phyloP scores from a whole-genome alignment of 805 yeast genomes.

The Starmerella lactis-condensi region DNA sequence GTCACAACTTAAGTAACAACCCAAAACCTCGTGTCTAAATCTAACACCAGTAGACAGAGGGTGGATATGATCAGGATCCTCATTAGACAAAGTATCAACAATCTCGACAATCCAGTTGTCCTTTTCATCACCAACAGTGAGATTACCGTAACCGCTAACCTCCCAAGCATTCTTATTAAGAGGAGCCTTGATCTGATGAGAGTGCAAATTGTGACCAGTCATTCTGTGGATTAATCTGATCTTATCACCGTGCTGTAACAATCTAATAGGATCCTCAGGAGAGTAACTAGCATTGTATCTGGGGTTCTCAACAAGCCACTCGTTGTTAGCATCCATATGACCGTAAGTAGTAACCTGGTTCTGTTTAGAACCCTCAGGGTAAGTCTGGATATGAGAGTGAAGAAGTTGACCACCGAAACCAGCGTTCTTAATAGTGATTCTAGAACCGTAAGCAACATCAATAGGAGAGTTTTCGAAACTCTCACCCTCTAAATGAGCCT shows the following conservation, averaged over 20 bases:
- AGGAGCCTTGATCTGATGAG: constrained; percentile 96
- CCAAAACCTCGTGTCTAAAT: constrained; percentile 64
- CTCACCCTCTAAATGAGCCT: constrained; percentile 76
- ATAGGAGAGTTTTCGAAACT: constrained; percentile 53
- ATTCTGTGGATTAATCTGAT: constrained; percentile 65
- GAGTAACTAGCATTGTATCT: constrained; percentile 22
- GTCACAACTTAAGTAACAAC: constrained; percentile 85
- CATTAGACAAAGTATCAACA: constrained; percentile 34
- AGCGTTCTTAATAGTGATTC: constrained; percentile 59
- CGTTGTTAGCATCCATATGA: constrained; percentile 39
- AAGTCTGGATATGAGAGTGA: constrained; percentile 60
- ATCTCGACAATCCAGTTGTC: constrained; percentile 90
- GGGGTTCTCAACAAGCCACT: constrained; percentile 57
- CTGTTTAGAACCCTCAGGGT: constrained; percentile 87
- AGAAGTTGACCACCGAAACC: constrained; percentile 55
- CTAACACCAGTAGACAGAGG: constrained; percentile 54
- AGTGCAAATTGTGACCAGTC: constrained; percentile 59
- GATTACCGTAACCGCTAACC: constrained; percentile 75
- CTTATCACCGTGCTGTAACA: constrained; percentile 48
- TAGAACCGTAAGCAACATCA: constrained; percentile 56
- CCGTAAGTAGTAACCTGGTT: constrained; percentile 75
- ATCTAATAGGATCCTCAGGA: constrained; percentile 23
- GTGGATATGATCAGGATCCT: constrained; percentile 35
- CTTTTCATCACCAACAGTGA: constrained; percentile 54
- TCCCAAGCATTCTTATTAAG: constrained; percentile 83